Base-by-base conservation (phyloP, 2,329 filamentous ascomycete genomes). In the Ascomycota sp. region DNA sequence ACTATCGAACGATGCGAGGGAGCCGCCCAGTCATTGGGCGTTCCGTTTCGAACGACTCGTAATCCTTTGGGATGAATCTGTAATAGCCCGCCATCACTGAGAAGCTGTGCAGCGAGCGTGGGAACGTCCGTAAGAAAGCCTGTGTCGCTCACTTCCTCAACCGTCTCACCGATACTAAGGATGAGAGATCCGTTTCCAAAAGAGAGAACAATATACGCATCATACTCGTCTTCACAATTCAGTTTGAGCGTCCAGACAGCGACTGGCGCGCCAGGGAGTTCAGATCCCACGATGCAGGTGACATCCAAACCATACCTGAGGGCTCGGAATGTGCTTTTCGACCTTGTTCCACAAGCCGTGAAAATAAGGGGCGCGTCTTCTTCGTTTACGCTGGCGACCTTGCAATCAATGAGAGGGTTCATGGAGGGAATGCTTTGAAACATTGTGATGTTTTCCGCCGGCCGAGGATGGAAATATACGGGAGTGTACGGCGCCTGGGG, bases 331-430 rank as follows among this genome's bases (percentile, higher is more conserved):
- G 77, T 76, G 52, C 86, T 93, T 41, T 81, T 69, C 31, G 84
- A 81, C 8, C 86, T 82, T 37, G 78, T 79, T 8, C 91, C 89
- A 48, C 80, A 91, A 29, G 92, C 71, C 0, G 83, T 76, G 54
- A 93, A 98, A 21, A 99, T 92, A 49, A 98, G 91, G 9, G 89
- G 89, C 6, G 86, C 84, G 51, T 95, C 89, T 42, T 95, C 89
- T 31, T 81, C 74, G 0, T 79, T 82, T 25, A 93, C 59, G 44
- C 98, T 95, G 32, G 79, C 79, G 24, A 98, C 73, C 51, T 92
- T 86, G 57, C 81, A 86, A 48, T 86, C 83, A 51, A 92, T 69
- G 33, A 93, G 62, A 2, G 91, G 86, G 47, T 92, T 93, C 65
- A 93, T 75, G 7, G 83, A 78, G 43, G 84, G 70, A 43, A 92